These are phyloP conservation scores for Rutstroemia sydowiana DNA, from an alignment of 2,329 filamentous ascomycete species.

Conservation along the genomic window DNA sequence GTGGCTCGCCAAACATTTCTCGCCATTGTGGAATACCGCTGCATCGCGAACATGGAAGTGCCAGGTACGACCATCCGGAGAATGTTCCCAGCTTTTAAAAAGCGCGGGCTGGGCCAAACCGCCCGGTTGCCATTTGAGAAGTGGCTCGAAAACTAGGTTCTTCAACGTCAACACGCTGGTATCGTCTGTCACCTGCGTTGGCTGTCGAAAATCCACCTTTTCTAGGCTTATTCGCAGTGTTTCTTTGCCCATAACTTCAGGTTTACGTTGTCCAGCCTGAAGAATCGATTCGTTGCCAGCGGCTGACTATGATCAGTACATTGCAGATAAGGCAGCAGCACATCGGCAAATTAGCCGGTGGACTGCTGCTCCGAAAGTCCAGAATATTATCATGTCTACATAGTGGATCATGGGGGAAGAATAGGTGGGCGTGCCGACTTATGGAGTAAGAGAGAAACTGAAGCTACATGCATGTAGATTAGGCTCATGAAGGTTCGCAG, in stretches of 20 bases:
- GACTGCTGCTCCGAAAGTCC: no score
- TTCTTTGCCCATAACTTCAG: not conserved
- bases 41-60: not conserved
- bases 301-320: no score
- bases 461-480: no score
- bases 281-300: not conserved
- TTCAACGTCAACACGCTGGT: not conserved
- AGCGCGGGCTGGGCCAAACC: not conserved
- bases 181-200: not conserved
- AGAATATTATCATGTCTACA: no score
- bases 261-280: not conserved
- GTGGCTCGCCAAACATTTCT: not conserved
- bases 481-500: no score
- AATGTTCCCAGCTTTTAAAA: not conserved
- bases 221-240: not conserved
- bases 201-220: not conserved
- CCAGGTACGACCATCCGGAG: not conserved
- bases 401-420: no score
- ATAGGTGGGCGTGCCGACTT: no score
- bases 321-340: no score
- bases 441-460: no score
- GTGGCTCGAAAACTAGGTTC: not conserved
- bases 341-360: no score
- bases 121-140: not conserved
- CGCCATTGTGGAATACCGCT: not conserved